Percentiles rank a stretch among this genome's conserved stretches.
These are phyloP conservation scores for Phytophthora ramorum DNA, from an alignment of 352 stramenopile species.

Conservation along the genomic window DNA sequence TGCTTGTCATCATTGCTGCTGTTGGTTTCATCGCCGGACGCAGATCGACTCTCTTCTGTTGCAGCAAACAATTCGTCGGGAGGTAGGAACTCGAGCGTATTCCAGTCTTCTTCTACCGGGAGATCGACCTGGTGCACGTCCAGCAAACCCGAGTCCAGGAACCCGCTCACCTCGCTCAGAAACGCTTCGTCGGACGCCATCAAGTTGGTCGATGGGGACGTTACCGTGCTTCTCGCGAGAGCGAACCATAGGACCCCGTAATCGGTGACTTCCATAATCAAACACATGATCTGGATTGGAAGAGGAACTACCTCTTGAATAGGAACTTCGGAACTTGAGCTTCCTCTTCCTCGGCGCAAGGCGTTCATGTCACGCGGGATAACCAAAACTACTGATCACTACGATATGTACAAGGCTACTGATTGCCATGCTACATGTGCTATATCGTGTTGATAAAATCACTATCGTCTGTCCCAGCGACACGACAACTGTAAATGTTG, in stretches of 20 bases:
- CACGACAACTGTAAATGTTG: not conserved
- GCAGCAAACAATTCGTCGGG: not conserved
- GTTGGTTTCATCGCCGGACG: not conserved
- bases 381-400: too few relatives aligned
- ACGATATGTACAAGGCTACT: too few relatives aligned
- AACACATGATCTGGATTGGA: too few relatives aligned
- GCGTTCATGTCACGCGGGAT: too few relatives aligned
- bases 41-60: not conserved
- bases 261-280: not conserved
- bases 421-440: too few relatives aligned
- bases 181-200: slow-evolving; percentile 1
- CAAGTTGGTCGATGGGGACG: not conserved
- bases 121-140: not conserved
- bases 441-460: too few relatives aligned
- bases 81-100: not conserved
- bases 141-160: not conserved
- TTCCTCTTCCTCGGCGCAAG: too few relatives aligned
- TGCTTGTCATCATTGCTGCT: slow-evolving; percentile 1
- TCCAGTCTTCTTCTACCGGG: not conserved
- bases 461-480: too few relatives aligned
- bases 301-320: too few relatives aligned
- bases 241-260: too few relatives aligned
- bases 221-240: too few relatives aligned
- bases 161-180: not conserved
- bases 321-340: too few relatives aligned